Conservation (phyloP, 2,329 filamentous ascomycete species). For the Waltergamsia citrina region DNA sequence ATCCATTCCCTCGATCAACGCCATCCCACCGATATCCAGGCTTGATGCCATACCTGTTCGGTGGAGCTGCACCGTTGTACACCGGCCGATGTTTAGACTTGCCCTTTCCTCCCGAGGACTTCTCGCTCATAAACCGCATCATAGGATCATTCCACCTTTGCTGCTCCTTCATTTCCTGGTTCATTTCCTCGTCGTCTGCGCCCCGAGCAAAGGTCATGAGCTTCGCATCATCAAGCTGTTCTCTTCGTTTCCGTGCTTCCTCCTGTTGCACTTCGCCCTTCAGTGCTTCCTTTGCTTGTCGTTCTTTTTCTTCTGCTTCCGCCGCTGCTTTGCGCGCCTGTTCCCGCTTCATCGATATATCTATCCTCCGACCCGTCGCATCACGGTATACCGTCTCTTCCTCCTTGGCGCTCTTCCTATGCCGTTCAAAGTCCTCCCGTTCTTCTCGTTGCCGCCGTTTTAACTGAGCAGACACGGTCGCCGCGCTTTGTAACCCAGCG, state of each 20-base stretch:
- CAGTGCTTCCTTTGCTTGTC: slow-evolving; percentile 57
- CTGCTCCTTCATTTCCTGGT: slow-evolving; percentile 66
- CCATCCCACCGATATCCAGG: slow-evolving; percentile 96
- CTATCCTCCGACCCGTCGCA: slow-evolving; percentile 87
- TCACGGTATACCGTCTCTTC: slow-evolving; percentile 92
- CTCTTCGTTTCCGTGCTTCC: slow-evolving; percentile 53
- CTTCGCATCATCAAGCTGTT: slow-evolving; percentile 69
- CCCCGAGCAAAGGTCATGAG: slow-evolving; percentile 71
- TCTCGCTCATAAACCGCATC: slow-evolving; percentile 60
- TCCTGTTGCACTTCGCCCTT: slow-evolving; percentile 79
- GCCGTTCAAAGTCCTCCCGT: slow-evolving; percentile 35
- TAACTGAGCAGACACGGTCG: slow-evolving; percentile 62
- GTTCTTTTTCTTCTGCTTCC: slow-evolving; percentile 65
- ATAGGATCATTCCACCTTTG: slow-evolving; percentile 93
- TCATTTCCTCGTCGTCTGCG: slow-evolving; percentile 80
- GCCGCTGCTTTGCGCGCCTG: slow-evolving; percentile 59
- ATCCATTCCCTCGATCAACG: slow-evolving; percentile 87
- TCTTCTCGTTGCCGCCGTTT: slow-evolving; percentile 59
- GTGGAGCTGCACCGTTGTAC: slow-evolving; percentile 72
- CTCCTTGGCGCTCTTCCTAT: slow-evolving; percentile 33
- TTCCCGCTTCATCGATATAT: slow-evolving; percentile 81
- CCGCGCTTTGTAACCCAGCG: slow-evolving; percentile 79
- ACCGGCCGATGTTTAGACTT: slow-evolving; percentile 44
- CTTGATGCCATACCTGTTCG: slow-evolving; percentile 88
- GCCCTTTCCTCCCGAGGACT: slow-evolving; percentile 15